A percentile compares a stretch with the other conserved stretches of the same genome.
phyloP scores from a whole-genome alignment of 768 basidiomycete species.

The Phylloporus arenicola region DNA sequence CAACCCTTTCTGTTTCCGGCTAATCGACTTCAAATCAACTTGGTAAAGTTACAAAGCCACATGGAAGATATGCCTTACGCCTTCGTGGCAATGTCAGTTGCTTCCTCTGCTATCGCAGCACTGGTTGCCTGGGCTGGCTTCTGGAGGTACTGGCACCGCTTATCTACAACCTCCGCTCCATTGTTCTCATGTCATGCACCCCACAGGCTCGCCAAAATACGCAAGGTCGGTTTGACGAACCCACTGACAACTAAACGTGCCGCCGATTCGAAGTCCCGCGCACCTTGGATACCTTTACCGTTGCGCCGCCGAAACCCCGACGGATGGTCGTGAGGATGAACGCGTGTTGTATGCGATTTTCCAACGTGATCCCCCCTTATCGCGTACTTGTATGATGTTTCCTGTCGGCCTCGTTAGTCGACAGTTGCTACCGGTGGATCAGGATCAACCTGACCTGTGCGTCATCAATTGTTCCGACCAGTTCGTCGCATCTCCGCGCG shows the following conservation, averaged over 20 bases:
- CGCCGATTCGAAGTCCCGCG: conserved; percentile 12
- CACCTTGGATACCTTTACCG: conserved; percentile 36
- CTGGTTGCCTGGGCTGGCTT: conserved; percentile 63
- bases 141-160: conserved; percentile 41
- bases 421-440: conserved; percentile 10
- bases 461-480: conserved; percentile 2
- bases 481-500: conserved; percentile 11
- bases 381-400: not conserved
- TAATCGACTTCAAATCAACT: conserved; percentile 19
- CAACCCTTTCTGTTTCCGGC: conserved; percentile 20
- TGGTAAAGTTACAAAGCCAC: conserved; percentile 61
- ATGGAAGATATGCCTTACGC: conserved; percentile 70
- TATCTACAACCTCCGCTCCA: conserved; percentile 10
- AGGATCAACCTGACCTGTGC: conserved; percentile 13
- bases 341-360: conserved; percentile 2
- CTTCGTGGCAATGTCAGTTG: conserved; percentile 60
- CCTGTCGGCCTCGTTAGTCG: not conserved
- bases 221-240: conserved; percentile 40
- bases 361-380: conserved; percentile 7
- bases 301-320: conserved; percentile 36
- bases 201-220: conserved; percentile 40
- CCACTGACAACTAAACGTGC: conserved; percentile 15
- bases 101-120: conserved; percentile 53
- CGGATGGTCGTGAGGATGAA: conserved; percentile 34
- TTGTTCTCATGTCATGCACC: conserved; percentile 4